Evolutionary conservation across 805 yeast species (phyloP).

Genomic region (Kregervanrija delftensis): DNA sequence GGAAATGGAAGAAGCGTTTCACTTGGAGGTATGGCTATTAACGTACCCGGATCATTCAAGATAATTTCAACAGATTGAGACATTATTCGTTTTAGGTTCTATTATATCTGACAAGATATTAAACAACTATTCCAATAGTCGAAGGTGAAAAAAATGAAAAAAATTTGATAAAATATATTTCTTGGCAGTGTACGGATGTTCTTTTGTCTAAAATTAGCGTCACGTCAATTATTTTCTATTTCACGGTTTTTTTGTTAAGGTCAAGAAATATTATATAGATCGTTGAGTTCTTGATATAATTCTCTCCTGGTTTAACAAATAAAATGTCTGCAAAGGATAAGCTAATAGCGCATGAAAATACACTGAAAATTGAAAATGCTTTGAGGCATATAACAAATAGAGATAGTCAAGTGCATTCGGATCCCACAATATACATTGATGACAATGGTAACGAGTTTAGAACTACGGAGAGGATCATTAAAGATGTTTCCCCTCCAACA

Average conservation of each 20-base stretch:
- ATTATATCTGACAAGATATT: no score
- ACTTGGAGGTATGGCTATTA: conserved; percentile 20
- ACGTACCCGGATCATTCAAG: conserved; percentile 28
- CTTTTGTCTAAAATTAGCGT: no score
- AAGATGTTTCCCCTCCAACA: conserved; percentile 61
- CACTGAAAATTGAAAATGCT: conserved; percentile 45
- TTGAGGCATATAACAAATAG: conserved; percentile 19
- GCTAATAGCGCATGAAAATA: conserved; percentile 32
- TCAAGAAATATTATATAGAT: not conserved
- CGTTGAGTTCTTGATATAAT: not conserved
- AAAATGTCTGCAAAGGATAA: conserved; percentile 11
- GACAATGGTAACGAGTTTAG: conserved; percentile 52
- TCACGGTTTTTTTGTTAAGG: not conserved
- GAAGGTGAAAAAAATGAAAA: no score
- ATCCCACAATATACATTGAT: conserved; percentile 40
- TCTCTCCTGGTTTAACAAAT: not conserved
- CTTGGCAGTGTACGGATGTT: no score
- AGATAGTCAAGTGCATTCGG: conserved; percentile 7
- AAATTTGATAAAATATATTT: no score
- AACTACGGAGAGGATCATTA: conserved; percentile 53
- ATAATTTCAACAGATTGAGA: conserved; percentile 15
- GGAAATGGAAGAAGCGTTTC: conserved; percentile 17
- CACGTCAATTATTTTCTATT: no score
- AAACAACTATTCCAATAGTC: no score
- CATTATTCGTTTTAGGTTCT: no score